Evolutionary conservation across 805 yeast species (phyloP), one percentile per base, ranked within the genome.

Genomic region (Debaryomyces maramus): DNA sequence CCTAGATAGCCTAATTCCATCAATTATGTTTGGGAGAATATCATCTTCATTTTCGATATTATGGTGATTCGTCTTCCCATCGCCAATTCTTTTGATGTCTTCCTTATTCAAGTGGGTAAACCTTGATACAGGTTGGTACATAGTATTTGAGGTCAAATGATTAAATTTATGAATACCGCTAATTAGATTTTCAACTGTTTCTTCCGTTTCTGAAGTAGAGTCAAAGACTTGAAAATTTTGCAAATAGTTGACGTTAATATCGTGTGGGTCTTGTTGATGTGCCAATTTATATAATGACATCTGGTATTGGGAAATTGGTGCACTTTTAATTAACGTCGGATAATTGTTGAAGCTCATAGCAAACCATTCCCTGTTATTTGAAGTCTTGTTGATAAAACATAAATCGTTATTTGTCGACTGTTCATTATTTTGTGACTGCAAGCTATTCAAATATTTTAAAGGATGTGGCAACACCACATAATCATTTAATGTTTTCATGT

Each of bases 241-340:
- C 32, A 58, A 41, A 32, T 46, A 48, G 10, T 50, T 43, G 11
- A 43, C 34, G 26, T 44, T 44, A 21, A 51, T 34, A 21, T 48
- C 47, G 30, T 46, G 51, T 10, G 28, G 13, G 22, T 55, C 51
- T 14, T 36, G 35, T 6, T 51, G 38, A 19, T 51, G 52, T 6
- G 56, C 57, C 13, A 56, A 38, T 31, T 58, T 58, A 46, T 59
- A 60, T 28, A 68, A 50, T 9, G 57, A 53, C 47, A 60, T 34
- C 40, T 75, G 80, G 63, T 83, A 88, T 36, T 75, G 70, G 0
- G 96, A 83, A 1, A 75, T 52, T 0, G 95, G 91, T 0, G 97
- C 93, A 6, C 88, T 77, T 40, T 80, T 78, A 6, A 91, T 88
- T 35, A 91, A 62, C 0, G 95, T 81, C 0, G 97, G 97, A 56